These are phyloP conservation scores for Protomyces pachydermus DNA, from an alignment of 1,139 yeast genomes.

Conservation along the genomic window DNA sequence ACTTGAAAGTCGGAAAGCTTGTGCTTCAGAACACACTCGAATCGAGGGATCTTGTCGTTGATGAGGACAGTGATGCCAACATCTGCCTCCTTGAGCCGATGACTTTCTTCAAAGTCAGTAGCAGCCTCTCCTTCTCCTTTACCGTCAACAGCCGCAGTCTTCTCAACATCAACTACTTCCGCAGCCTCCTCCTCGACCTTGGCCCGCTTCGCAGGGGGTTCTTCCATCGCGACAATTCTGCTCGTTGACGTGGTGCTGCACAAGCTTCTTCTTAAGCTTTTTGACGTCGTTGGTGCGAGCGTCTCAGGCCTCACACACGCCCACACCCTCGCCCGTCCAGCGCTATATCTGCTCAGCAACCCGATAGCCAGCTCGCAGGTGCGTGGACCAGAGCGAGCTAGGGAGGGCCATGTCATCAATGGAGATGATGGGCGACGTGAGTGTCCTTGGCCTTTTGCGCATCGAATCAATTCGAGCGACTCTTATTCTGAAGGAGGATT, in stretches of 20 bases:
- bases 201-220: background rate
- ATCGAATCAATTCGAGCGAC: too few species aligned
- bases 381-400: background rate
- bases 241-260: background rate
- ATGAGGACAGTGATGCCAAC: slow-evolving; percentile 82
- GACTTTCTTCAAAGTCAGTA: background rate
- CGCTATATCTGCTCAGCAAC: too few species aligned
- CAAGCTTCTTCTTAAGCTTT: too few species aligned
- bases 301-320: too few species aligned
- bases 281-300: too few species aligned
- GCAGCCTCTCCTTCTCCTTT: background rate
- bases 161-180: background rate
- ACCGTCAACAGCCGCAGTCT: background rate
- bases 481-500: too few species aligned
- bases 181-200: background rate
- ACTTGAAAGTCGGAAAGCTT: slow-evolving; percentile 73
- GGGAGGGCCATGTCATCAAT: background rate
- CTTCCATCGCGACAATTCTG: background rate
- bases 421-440: background rate
- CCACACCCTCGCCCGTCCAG: too few species aligned
- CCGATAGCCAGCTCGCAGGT: too few species aligned
- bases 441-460: background rate
- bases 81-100: slow-evolving; percentile 42
- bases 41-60: slow-evolving; percentile 51
- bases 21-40: slow-evolving; percentile 51